Evolutionary conservation across 2,329 filamentous ascomycete species (phyloP).

Genomic region (Aureobasidium sp.): DNA sequence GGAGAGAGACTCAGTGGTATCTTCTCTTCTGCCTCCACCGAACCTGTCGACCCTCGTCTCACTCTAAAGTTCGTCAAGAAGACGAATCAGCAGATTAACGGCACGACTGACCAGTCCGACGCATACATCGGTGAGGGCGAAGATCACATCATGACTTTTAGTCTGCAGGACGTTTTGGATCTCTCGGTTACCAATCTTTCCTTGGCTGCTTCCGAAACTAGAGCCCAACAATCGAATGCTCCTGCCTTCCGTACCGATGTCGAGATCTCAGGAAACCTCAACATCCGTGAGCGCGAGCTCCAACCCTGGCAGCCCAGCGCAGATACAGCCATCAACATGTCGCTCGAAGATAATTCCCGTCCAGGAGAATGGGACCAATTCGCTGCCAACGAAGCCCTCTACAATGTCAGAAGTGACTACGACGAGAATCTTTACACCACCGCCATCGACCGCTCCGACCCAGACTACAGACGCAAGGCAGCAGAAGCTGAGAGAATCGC

Average conservation of each 20-base stretch:
- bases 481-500: conserved; percentile 77
- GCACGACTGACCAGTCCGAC: conserved; percentile 33
- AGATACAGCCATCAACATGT: conserved; percentile 54
- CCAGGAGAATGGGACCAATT: conserved; percentile 79
- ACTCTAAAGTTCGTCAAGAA: conserved; percentile 61
- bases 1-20: conserved; percentile 57
- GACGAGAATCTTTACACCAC: conserved; percentile 95
- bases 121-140: conserved; percentile 43
- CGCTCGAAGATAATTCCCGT: conserved; percentile 53
- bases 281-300: conserved; percentile 62
- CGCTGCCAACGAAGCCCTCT: conserved; percentile 76
- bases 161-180: conserved; percentile 54
- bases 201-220: conserved; percentile 44
- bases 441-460: conserved; percentile 74
- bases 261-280: conserved; percentile 68
- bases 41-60: conserved; percentile 47
- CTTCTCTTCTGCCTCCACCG: conserved; percentile 50
- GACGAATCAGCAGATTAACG: conserved; percentile 40
- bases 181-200: conserved; percentile 49
- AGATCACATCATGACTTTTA: conserved; percentile 52
- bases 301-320: conserved; percentile 72
- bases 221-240: conserved; percentile 54
- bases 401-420: conserved; percentile 83
- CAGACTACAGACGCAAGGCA: conserved; percentile 69
- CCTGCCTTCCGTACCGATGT: conserved; percentile 75